Evolutionary conservation across 2,329 filamentous ascomycete species (phyloP).

Genomic region (Blastomyces parvus): DNA sequence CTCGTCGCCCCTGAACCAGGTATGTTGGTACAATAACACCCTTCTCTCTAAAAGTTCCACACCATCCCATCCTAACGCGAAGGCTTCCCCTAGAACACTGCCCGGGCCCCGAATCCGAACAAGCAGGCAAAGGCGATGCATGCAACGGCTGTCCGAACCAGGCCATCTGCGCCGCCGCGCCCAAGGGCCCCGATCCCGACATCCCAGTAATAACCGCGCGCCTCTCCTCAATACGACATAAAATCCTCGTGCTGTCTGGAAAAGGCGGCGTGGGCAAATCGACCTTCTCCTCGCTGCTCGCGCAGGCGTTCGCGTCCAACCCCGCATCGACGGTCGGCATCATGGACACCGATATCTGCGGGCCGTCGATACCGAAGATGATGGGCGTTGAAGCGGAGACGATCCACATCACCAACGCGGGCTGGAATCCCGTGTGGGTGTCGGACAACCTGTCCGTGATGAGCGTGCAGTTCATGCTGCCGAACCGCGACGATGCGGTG

Average conservation of each 20-base stretch:
- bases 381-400: slow-evolving; percentile 92
- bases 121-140: slow-evolving; percentile 59
- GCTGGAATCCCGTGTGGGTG: slow-evolving; percentile 95
- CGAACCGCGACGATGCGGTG: slow-evolving; percentile 83
- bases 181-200: slow-evolving; percentile 92
- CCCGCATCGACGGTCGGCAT: slow-evolving; percentile 72
- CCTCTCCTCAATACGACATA: slow-evolving; percentile 73
- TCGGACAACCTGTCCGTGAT: slow-evolving; percentile 89
- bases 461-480: slow-evolving; percentile 98
- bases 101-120: slow-evolving; percentile 58
- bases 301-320: slow-evolving; percentile 79
- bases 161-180: slow-evolving; percentile 82
- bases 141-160: slow-evolving; percentile 96
- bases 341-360: slow-evolving; percentile 98
- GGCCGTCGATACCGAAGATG: slow-evolving; percentile 96
- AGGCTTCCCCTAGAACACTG: slow-evolving; percentile 61
- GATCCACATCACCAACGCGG: slow-evolving; percentile 78
- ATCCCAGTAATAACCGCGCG: slow-evolving; percentile 79
- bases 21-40: slow-evolving; percentile 22
- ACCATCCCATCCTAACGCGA: slow-evolving; percentile 8
- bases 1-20: slow-evolving; percentile 86
- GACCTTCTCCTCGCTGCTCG: slow-evolving; percentile 80
- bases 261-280: slow-evolving; percentile 97
- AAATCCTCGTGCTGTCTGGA: slow-evolving; percentile 83
- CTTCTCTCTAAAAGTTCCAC: not conserved